Evolutionary conservation across 257 asterid genomes (phyloP).

Genomic region (Penstemon davidsonii): DNA sequence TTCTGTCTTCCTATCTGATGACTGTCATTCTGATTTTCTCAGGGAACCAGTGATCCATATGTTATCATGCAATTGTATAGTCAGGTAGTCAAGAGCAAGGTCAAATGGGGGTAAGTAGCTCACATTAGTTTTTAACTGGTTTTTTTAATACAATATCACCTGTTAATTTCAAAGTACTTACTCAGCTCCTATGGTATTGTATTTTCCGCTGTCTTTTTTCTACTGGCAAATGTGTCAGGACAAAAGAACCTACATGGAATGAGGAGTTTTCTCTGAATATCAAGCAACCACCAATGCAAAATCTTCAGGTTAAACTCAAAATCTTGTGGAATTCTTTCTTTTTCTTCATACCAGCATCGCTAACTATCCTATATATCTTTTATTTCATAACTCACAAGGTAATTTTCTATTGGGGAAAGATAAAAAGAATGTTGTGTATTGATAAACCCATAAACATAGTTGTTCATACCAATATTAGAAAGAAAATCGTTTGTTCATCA

Average conservation of each 20-base stretch:
- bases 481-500: neutral
- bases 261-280: constrained; percentile 90
- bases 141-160: neutral
- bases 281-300: constrained; percentile 65
- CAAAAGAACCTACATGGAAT: constrained; percentile 93
- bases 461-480: neutral
- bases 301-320: constrained; percentile 69
- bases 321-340: constrained; percentile 8
- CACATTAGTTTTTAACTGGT: neutral
- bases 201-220: neutral
- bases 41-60: constrained; percentile 99
- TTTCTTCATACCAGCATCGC: neutral
- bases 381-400: too few species aligned
- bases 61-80: constrained; percentile 76
- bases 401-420: too few species aligned
- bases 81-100: constrained; percentile 81
- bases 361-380: too few species aligned
- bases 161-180: constrained; percentile 6
- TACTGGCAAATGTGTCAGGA: constrained; percentile 55
- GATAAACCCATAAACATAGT: too few species aligned
- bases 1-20: constrained; percentile 2
- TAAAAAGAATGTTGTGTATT: too few species aligned
- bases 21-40: constrained; percentile 28
- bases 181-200: neutral
- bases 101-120: constrained; percentile 93